Percentiles rank a stretch among this genome's conserved stretches.
Conservation (phyloP, 1,284 basidiomycete genomes). For the Boletus hoseneyae region DNA sequence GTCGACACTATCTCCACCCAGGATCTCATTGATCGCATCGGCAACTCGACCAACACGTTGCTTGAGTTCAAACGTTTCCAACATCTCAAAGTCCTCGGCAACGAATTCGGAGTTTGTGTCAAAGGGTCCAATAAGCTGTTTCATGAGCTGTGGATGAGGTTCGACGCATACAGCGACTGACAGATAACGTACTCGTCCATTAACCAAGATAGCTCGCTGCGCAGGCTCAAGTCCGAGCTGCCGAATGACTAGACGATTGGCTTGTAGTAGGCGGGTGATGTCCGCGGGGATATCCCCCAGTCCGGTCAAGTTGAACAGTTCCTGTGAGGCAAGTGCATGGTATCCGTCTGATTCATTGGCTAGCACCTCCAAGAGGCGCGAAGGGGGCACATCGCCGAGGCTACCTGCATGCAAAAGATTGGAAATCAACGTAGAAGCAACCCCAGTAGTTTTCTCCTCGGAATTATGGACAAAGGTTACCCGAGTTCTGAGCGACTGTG, state of each 20-base stretch:
- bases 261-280: conserved; percentile 28
- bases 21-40: conserved; percentile 56
- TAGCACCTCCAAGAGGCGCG: conserved; percentile 20
- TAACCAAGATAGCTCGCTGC: conserved; percentile 64
- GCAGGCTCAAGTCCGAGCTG: conserved; percentile 57
- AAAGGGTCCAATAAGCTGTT: conserved; percentile 66
- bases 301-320: conserved; percentile 37
- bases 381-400: conserved; percentile 15
- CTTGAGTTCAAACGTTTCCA: conserved; percentile 70
- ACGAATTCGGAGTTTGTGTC: conserved; percentile 48
- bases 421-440: conserved; percentile 15
- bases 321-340: conserved; percentile 28
- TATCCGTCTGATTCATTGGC: background rate
- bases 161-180: background rate
- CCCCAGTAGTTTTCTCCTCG: conserved; percentile 11
- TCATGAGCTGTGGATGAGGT: conserved; percentile 6
- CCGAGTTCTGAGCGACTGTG: conserved; percentile 43
- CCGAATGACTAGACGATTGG: conserved; percentile 44
- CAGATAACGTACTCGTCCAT: conserved; percentile 66
- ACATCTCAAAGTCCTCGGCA: conserved; percentile 61
- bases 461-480: conserved; percentile 69
- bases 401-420: conserved; percentile 14
- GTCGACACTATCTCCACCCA: conserved; percentile 43
- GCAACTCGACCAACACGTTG: conserved; percentile 69
- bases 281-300: conserved; percentile 33